phyloP scores from a whole-genome alignment of 352 stramenopile genomes.

The Phytophthora agathidicida region DNA sequence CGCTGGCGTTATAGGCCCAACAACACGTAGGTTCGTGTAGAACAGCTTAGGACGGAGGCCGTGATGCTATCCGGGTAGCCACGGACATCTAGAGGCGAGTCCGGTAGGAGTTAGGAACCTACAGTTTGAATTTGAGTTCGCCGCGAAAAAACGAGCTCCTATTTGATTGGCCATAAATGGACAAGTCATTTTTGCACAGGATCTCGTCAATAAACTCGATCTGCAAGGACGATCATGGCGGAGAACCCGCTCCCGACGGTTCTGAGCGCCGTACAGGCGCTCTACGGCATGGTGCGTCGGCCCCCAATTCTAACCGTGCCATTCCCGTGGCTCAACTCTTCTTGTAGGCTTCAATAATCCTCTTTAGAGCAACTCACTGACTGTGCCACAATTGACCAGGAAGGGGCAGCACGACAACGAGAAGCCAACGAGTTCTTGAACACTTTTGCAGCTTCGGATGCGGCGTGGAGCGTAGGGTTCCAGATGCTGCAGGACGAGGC shows the following conservation, averaged over 20 bases:
- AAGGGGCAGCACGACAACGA: conserved; percentile 63
- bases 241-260: conserved; percentile 48
- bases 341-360: not conserved
- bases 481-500: conserved; percentile 58
- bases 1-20: no score
- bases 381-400: conserved; percentile 27
- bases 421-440: conserved; percentile 76
- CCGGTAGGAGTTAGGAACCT: no score
- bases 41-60: no score
- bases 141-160: no score
- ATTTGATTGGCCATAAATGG: no score
- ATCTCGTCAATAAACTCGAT: no score
- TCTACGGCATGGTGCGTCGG: conserved; percentile 65
- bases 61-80: no score
- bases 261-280: conserved; percentile 57
- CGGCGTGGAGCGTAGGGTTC: conserved; percentile 54
- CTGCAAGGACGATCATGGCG: conserved; percentile 27
- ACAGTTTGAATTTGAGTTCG: no score
- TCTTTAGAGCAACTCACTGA: not conserved
- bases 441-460: conserved; percentile 54
- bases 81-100: no score
- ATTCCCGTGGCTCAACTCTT: not conserved
- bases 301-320: not conserved
- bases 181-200: no score
- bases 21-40: no score